phyloP scores from a whole-genome alignment of 345 rosid species.

The Moricandia moricandioides region DNA sequence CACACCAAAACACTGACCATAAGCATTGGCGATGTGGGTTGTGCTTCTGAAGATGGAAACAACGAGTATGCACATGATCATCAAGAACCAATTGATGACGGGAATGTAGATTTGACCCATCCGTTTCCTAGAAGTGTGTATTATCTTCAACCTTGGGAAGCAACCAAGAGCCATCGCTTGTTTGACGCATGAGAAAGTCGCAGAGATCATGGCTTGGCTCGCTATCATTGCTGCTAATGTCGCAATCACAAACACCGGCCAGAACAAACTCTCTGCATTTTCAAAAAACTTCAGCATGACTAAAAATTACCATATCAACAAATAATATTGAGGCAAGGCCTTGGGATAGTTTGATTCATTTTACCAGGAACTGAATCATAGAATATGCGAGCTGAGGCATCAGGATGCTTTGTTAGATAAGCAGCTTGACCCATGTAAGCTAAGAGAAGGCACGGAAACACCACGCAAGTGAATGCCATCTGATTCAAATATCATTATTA shows the following conservation, averaged over 20 bases:
- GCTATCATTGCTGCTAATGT: slow-evolving; percentile 93
- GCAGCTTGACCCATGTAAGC: slow-evolving; percentile 99
- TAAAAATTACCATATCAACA: not conserved
- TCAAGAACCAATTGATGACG: slow-evolving; percentile 80
- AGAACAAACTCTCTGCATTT: slow-evolving; percentile 67
- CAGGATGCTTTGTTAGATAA: slow-evolving; percentile 64
- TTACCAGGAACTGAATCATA: slow-evolving; percentile 91
- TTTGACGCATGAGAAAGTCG: slow-evolving; percentile 92
- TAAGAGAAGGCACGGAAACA: slow-evolving; percentile 92
- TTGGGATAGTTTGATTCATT: not conserved
- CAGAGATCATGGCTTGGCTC: slow-evolving; percentile 99
- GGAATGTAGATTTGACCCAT: slow-evolving; percentile 98
- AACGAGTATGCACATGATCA: slow-evolving; percentile 86
- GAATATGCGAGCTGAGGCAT: slow-evolving; percentile 61
- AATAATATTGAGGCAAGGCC: not conserved
- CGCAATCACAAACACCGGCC: slow-evolving; percentile 89
- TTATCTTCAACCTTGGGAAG: slow-evolving; percentile 91
- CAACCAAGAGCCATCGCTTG: slow-evolving; percentile 98
- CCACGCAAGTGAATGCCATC: slow-evolving; percentile 81
- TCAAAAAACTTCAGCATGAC: not conserved
- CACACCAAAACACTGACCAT: slow-evolving; percentile 47
- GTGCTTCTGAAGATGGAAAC: slow-evolving; percentile 86
- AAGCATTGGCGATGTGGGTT: slow-evolving; percentile 94
- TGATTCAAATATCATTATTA: slow-evolving; percentile 27
- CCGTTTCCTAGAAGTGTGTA: slow-evolving; percentile 79